A percentile compares a stretch with the other conserved stretches of the same genome.
These are phyloP conservation scores for Cytospora mali DNA, from an alignment of 2,329 filamentous ascomycete genomes.

Conservation along the genomic window DNA sequence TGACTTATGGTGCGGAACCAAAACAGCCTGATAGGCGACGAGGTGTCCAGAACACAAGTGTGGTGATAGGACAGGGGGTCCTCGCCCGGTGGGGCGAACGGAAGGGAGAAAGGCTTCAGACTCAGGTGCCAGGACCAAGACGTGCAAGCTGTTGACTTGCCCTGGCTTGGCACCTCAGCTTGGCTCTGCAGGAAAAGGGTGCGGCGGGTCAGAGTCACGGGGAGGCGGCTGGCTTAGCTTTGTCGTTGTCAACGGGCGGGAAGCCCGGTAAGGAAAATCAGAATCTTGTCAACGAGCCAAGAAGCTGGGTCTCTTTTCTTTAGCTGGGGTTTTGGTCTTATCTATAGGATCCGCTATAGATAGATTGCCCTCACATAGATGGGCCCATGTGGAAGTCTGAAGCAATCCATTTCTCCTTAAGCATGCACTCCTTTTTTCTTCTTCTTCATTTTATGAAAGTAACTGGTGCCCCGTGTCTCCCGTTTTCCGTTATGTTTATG, in stretches of 20 bases:
- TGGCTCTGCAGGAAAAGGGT: conserved; percentile 16
- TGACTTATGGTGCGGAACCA: background rate
- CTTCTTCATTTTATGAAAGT: too few species aligned
- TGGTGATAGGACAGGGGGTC: background rate
- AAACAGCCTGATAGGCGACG: background rate
- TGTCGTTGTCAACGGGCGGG: background rate
- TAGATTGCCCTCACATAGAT: background rate
- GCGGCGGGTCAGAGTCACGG: conserved; percentile 9
- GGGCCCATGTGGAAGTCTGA: conserved; percentile 2
- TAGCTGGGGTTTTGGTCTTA: too few species aligned
- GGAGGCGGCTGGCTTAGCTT: conserved; percentile 8
- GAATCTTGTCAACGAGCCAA: conserved; percentile 5
- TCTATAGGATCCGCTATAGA: background rate
- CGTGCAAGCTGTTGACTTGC: conserved; percentile 9
- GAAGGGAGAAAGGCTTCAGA: conserved; percentile 6
- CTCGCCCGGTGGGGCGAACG: background rate
- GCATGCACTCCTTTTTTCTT: background rate
- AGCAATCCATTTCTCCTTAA: background rate
- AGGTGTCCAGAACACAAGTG: background rate
- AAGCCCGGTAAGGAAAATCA: background rate
- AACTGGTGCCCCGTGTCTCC: too few species aligned
- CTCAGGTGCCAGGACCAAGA: conserved; percentile 17
- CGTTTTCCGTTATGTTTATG: too few species aligned
- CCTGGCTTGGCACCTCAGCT: conserved; percentile 17
- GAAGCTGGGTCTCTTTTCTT: conserved; percentile 14